phyloP scores from a whole-genome alignment of 139 green algal genomes.

The Asterochloris sp. region DNA sequence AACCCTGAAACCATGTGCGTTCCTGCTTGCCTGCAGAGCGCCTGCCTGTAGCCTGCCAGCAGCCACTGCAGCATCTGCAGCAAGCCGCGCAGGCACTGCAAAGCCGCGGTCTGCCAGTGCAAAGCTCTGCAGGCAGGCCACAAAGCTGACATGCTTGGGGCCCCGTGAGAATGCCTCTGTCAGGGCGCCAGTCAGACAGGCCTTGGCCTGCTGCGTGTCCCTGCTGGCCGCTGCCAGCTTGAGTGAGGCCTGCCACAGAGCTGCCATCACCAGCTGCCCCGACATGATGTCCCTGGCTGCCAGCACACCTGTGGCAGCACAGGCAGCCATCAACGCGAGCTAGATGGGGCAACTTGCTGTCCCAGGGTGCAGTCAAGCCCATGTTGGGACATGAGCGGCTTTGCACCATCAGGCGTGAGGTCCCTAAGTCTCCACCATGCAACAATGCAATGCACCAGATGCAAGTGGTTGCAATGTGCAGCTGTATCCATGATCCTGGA shows the following conservation, averaged over 20 bases:
- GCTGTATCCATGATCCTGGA: too few species aligned
- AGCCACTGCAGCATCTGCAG: conserved; percentile 9
- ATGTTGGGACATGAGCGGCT: too few species aligned
- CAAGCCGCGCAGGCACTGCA: not conserved
- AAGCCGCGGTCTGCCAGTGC: conserved; percentile 9
- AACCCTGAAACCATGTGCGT: too few species aligned
- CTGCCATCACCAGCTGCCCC: not conserved
- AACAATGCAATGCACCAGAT: too few species aligned
- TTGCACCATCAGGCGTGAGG: too few species aligned
- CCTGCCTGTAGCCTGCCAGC: conserved; percentile 22
- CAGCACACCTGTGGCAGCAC: conserved; percentile 11
- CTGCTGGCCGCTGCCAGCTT: not conserved
- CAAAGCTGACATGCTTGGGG: conserved; percentile 1
- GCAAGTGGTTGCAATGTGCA: too few species aligned
- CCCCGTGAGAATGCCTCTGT: conserved; percentile 6
- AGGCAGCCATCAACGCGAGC: not conserved
- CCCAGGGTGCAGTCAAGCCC: too few species aligned
- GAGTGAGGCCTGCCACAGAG: not conserved
- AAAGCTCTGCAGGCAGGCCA: conserved; percentile 20
- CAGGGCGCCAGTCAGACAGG: not conserved
- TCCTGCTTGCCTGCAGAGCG: conserved; percentile 2
- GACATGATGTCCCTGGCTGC: conserved; percentile 11
- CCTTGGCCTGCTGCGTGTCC: not conserved
- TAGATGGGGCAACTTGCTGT: not conserved
- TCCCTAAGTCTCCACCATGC: too few species aligned